Evolutionary conservation across 805 yeast species (phyloP).

Genomic region (Candida corydali): DNA sequence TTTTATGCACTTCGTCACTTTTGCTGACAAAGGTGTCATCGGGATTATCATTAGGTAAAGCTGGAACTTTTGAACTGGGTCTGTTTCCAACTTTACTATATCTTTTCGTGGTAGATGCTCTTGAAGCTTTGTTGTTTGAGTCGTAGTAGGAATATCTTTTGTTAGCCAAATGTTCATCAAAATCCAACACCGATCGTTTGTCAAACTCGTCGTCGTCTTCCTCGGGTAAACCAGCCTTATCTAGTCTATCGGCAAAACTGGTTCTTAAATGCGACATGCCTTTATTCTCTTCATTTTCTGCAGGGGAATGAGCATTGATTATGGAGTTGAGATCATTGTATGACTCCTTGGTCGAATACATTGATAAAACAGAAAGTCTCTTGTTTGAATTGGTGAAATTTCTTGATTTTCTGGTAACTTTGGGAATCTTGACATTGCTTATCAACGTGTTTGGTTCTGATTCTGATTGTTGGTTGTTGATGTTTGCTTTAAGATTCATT

Average conservation of each 20-base stretch:
- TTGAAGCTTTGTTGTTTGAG: slow-evolving; percentile 25
- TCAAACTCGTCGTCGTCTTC: slow-evolving; percentile 27
- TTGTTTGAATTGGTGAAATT: slow-evolving; percentile 59
- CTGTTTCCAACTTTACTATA: slow-evolving; percentile 12
- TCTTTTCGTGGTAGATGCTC: slow-evolving; percentile 13
- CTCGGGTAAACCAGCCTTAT: slow-evolving; percentile 31
- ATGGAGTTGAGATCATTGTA: slow-evolving; percentile 52
- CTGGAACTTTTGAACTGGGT: slow-evolving; percentile 27
- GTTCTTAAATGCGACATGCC: slow-evolving; percentile 28
- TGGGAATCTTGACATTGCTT: slow-evolving; percentile 65
- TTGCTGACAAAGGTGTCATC: slow-evolving; percentile 42
- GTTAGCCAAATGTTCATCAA: slow-evolving; percentile 36
- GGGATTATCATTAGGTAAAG: slow-evolving; percentile 19
- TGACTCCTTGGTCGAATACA: slow-evolving; percentile 65
- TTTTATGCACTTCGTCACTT: slow-evolving; percentile 19
- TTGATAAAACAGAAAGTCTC: slow-evolving; percentile 66
- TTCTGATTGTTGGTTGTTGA: slow-evolving; percentile 10
- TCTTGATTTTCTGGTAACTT: slow-evolving; percentile 64
- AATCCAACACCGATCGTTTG: slow-evolving; percentile 36
- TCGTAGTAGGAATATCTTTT: slow-evolving; percentile 38
- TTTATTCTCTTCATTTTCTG: slow-evolving; percentile 14
- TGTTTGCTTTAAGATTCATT: slow-evolving; percentile 19
- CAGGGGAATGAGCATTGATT: slow-evolving; percentile 19
- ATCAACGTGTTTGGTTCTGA: slow-evolving; percentile 45
- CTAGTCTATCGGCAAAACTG: slow-evolving; percentile 40